phyloP scores from a whole-genome alignment of 2,329 filamentous ascomycete genomes.

The Thermothelomyces thermophilus region DNA sequence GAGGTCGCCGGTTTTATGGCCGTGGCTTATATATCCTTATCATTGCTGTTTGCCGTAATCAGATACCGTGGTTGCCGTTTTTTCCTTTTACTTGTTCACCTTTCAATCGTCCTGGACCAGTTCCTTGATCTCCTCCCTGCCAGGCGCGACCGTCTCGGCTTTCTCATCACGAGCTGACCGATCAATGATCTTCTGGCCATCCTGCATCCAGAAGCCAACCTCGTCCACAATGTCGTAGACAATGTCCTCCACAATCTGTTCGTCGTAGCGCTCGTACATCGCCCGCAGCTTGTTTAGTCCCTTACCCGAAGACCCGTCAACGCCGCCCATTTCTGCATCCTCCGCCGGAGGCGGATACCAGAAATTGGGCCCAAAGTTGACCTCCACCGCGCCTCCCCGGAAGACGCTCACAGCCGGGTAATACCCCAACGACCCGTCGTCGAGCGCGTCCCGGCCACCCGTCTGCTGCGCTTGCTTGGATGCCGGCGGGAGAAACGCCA shows the following conservation, averaged over 20 bases:
- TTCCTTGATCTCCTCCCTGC: slow-evolving; percentile 56
- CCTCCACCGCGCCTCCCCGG: slow-evolving; percentile 80
- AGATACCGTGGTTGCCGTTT: background rate
- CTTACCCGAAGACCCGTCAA: slow-evolving; percentile 15
- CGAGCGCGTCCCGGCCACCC: slow-evolving; percentile 79
- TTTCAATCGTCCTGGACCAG: slow-evolving; percentile 54
- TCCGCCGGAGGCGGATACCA: slow-evolving; percentile 71
- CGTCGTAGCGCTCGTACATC: slow-evolving; percentile 72
- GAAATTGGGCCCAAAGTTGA: slow-evolving; percentile 91
- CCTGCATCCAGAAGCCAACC: slow-evolving; percentile 80
- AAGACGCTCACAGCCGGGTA: slow-evolving; percentile 92
- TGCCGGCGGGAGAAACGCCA: slow-evolving; percentile 86
- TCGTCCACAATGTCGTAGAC: slow-evolving; percentile 93
- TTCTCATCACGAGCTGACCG: slow-evolving; percentile 40
- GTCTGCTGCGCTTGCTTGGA: slow-evolving; percentile 63
- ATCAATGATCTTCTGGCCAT: slow-evolving; percentile 48
- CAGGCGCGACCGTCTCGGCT: slow-evolving; percentile 34
- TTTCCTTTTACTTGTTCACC: too few species aligned
- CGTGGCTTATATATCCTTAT: too few species aligned
- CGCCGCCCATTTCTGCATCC: slow-evolving; percentile 44
- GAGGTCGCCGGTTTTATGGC: too few species aligned
- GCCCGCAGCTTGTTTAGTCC: slow-evolving; percentile 40
- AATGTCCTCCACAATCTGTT: slow-evolving; percentile 92
- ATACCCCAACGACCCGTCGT: slow-evolving; percentile 93
- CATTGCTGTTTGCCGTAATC: background rate